Percentiles rank a stretch among this genome's conserved stretches.
These are phyloP conservation scores for Jaapia argillacea DNA, from an alignment of 768 basidiomycete species.

Conservation along the genomic window DNA sequence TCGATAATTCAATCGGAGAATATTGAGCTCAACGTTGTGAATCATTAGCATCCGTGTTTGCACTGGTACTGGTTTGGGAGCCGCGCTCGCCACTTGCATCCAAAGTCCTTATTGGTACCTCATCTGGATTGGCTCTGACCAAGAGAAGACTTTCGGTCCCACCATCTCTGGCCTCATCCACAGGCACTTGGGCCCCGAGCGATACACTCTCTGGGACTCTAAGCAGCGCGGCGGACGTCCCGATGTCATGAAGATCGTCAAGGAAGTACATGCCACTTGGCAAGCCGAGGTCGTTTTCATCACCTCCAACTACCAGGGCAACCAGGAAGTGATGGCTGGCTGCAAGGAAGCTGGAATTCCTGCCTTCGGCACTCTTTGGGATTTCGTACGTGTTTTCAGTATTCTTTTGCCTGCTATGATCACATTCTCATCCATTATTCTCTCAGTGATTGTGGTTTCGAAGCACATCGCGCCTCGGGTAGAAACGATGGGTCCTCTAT, in stretches of 20 bases:
- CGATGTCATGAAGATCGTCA: constrained; percentile 67
- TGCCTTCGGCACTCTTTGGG: constrained; percentile 26
- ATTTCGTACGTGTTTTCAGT: constrained; percentile 15
- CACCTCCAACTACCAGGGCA: constrained; percentile 75
- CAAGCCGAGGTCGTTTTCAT: constrained; percentile 77
- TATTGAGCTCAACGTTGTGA: too few relatives aligned
- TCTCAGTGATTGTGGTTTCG: too few relatives aligned
- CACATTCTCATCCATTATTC: not conserved
- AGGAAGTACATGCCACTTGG: constrained; percentile 59
- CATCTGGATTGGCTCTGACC: constrained; percentile 74
- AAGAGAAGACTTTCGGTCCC: constrained; percentile 78
- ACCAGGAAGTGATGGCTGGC: constrained; percentile 71
- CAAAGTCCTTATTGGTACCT: constrained; percentile 71
- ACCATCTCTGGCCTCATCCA: constrained; percentile 69
- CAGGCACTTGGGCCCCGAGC: constrained; percentile 62
- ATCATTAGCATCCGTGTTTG: constrained; percentile 62
- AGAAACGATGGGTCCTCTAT: too few relatives aligned
- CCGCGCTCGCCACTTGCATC: constrained; percentile 70
- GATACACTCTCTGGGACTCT: constrained; percentile 69
- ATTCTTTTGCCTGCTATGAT: not conserved
- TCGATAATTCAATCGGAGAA: not conserved
- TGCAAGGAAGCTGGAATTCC: constrained; percentile 64
- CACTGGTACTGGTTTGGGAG: constrained; percentile 75
- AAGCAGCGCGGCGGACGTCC: constrained; percentile 67
- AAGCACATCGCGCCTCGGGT: too few relatives aligned